A percentile compares a stretch with the other conserved stretches of the same genome.
Evolutionary conservation across 2,329 filamentous ascomycete species (phyloP).

Genomic region (Arthrobotrys pseudoclavata): DNA sequence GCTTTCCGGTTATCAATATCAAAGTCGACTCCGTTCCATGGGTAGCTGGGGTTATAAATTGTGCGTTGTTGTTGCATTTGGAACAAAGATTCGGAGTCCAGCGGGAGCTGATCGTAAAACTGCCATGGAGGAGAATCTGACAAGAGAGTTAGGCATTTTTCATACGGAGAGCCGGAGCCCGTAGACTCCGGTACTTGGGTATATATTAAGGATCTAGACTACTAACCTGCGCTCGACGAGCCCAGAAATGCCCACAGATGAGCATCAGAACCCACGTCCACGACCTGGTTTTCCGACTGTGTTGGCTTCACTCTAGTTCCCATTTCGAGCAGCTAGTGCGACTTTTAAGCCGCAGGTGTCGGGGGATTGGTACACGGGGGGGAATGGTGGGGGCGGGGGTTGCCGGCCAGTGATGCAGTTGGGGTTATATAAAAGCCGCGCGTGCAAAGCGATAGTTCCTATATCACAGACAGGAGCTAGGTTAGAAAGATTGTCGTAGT

Average conservation of each 20-base stretch:
- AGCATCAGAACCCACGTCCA: slow-evolving; percentile 17
- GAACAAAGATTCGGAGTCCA: slow-evolving; percentile 25
- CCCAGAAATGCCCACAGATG: slow-evolving; percentile 25
- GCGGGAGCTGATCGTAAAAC: slow-evolving; percentile 8
- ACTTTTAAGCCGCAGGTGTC: slow-evolving; percentile 30
- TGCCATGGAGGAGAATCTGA: slow-evolving; percentile 25
- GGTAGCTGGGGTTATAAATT: slow-evolving; percentile 12
- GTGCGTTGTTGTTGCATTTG: slow-evolving; percentile 24
- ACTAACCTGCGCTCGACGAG: slow-evolving; percentile 24
- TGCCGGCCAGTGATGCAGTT: slow-evolving; percentile 14
- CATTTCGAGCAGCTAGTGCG: slow-evolving; percentile 25
- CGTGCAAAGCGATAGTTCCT: slow-evolving; percentile 6
- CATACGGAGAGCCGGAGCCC: background rate
- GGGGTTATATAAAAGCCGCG: slow-evolving; percentile 6
- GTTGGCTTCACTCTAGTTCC: slow-evolving; percentile 42
- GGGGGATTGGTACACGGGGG: slow-evolving; percentile 22
- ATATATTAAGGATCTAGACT: background rate
- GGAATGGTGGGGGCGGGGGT: slow-evolving; percentile 23
- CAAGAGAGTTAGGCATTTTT: slow-evolving; percentile 7
- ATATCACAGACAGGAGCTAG: slow-evolving; percentile 7
- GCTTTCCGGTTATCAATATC: background rate
- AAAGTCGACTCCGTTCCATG: background rate
- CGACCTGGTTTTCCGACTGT: slow-evolving; percentile 16
- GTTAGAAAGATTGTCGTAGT: slow-evolving; percentile 12
- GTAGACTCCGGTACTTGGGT: background rate